Evolutionary conservation across 2,329 filamentous ascomycete species (phyloP).

Genomic region (Chrysosporium keratinophilum): DNA sequence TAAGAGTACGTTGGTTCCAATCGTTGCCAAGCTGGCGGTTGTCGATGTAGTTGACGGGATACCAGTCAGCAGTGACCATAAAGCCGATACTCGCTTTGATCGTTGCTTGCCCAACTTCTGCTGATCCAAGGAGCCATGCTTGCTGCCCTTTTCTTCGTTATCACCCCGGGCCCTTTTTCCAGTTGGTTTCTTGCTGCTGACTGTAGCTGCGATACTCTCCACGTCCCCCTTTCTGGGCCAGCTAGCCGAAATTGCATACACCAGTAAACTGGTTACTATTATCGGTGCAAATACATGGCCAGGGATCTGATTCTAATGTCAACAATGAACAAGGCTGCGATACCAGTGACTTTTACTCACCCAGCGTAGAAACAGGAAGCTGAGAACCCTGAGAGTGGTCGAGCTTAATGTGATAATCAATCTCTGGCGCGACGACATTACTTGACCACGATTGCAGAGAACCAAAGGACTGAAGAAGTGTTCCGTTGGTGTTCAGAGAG

Average conservation of each 20-base stretch:
- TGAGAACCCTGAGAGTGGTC: conserved; percentile 26
- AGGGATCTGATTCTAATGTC: conserved; percentile 26
- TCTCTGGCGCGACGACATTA: conserved; percentile 28
- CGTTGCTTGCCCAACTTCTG: neutral
- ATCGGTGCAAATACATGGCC: conserved; percentile 29
- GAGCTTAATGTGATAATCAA: conserved; percentile 30
- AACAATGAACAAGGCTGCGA: conserved; percentile 3
- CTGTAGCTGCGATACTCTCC: neutral
- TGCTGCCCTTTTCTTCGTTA: neutral
- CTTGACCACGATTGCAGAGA: neutral
- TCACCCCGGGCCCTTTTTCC: neutral
- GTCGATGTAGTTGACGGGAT: conserved; percentile 62
- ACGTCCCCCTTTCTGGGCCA: neutral
- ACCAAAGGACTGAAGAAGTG: neutral
- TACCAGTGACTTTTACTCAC: conserved; percentile 19
- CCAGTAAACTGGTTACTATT: conserved; percentile 33
- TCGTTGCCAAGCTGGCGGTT: conserved; percentile 55
- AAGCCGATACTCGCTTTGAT: conserved; percentile 24
- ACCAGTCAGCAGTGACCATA: conserved; percentile 63
- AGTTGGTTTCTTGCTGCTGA: neutral
- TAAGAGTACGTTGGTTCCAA: conserved; percentile 61
- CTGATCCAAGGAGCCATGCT: neutral
- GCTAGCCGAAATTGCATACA: conserved; percentile 38
- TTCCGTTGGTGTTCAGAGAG: neutral
- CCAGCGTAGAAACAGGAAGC: conserved; percentile 38